A percentile compares a stretch with the other conserved stretches of the same genome.
phyloP scores from a whole-genome alignment of 768 basidiomycete genomes.

The Phylloporus arenicola region DNA sequence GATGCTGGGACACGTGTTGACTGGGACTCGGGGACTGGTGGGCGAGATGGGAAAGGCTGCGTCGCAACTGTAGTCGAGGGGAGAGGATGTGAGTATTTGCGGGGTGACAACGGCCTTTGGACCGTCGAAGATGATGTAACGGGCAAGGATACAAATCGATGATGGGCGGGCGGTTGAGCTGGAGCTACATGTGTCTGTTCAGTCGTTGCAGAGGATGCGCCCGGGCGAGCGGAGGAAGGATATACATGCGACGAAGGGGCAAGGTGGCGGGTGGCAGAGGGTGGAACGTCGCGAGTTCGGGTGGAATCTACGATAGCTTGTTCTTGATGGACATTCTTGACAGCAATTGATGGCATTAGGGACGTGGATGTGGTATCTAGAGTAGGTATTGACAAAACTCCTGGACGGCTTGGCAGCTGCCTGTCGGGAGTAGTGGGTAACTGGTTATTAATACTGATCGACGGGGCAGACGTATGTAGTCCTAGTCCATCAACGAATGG shows the following conservation, averaged over 20 bases:
- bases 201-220: conserved; percentile 13
- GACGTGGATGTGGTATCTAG: conserved; percentile 10
- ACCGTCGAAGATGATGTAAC: conserved; percentile 12
- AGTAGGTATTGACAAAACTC: conserved; percentile 10
- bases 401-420: conserved; percentile 19
- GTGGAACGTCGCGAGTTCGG: conserved; percentile 18
- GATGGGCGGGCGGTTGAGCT: conserved; percentile 25
- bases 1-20: conserved; percentile 25
- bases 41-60: conserved; percentile 28
- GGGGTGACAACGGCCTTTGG: conserved; percentile 26
- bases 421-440: conserved; percentile 14
- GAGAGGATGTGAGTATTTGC: conserved; percentile 26
- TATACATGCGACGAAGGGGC: conserved; percentile 20
- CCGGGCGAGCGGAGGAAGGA: conserved; percentile 19
- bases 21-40: conserved; percentile 15
- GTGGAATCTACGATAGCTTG: conserved; percentile 16
- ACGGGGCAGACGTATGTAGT: conserved; percentile 4
- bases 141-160: conserved; percentile 36
- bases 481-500: conserved; percentile 6
- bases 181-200: conserved; percentile 20
- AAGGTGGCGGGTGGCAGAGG: conserved; percentile 16
- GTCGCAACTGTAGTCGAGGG: conserved; percentile 20
- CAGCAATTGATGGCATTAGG: conserved; percentile 8
- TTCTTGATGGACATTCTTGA: conserved; percentile 21
- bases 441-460: conserved; percentile 8